Evolutionary conservation across 305 asterid species (phyloP).

Genomic region (Stenogyne calaminthoides): DNA sequence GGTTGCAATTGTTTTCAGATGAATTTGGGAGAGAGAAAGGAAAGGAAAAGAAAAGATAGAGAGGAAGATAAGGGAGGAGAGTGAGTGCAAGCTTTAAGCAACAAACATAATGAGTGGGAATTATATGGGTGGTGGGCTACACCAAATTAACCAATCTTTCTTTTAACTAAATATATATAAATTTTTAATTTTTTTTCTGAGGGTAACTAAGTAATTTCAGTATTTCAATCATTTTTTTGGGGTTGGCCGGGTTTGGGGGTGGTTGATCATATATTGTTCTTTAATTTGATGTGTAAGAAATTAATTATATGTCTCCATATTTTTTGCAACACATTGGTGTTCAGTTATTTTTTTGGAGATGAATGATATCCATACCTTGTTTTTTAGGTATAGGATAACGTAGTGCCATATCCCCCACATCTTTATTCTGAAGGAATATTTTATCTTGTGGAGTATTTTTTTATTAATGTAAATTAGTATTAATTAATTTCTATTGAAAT

Average conservation of each 20-base stretch:
- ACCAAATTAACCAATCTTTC: slow-evolving; percentile 40
- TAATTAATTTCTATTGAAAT: too few species aligned
- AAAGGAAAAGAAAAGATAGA: slow-evolving; percentile 3
- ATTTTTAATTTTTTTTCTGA: too few species aligned
- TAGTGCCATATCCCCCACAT: neutral
- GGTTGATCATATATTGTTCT: neutral
- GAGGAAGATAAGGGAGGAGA: slow-evolving; percentile 36
- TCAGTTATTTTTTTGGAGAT: neutral
- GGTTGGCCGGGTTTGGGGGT: neutral
- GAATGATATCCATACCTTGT: neutral
- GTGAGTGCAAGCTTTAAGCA: slow-evolving; percentile 75
- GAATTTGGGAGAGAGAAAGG: slow-evolving; percentile 29
- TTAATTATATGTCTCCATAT: neutral
- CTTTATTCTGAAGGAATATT: too few species aligned
- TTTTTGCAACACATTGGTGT: neutral
- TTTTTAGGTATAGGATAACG: neutral
- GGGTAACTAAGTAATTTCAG: slow-evolving; percentile 32
- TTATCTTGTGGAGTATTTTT: too few species aligned
- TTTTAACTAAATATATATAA: too few species aligned
- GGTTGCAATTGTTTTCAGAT: slow-evolving; percentile 31
- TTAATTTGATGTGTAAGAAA: neutral
- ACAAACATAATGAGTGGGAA: slow-evolving; percentile 77
- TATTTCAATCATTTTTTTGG: slow-evolving; percentile 9
- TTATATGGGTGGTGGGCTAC: slow-evolving; percentile 61
- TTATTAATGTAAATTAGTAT: too few species aligned